Base-by-base conservation (phyloP, 176 grass and related monocot genomes). In the bread wheat (Triticum aestivum) region DNA sequence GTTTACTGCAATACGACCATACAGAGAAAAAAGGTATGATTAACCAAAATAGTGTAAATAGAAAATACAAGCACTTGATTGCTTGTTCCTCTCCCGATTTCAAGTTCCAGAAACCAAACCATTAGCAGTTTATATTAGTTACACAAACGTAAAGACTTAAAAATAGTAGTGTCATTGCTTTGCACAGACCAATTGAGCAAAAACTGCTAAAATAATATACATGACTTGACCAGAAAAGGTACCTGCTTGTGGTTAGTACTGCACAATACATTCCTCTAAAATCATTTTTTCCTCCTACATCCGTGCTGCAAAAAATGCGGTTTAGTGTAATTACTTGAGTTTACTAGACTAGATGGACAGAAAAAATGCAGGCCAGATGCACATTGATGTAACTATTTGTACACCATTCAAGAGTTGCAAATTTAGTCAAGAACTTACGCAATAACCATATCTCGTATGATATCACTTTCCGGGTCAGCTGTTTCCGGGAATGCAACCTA, bases 401-500 rank as follows among this genome's bases (percentile, higher is more conserved):
- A 79, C 63, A 85, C 13, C 12, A 75, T 44, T 65, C 59, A 69
- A 79, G 66, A 79, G 39, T 79, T 67, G 65, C 33, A 89, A 75
- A 90, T 79, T 64, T 42, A 80, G 74, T 61, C 8, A 78, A 86
- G 75, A 88, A 86, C 87, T 13, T 97, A 97, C 94, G 80, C 84
- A 69, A 79, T 82, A 87, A 97, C 86, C 94, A 97, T 94, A 58
- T 78, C 72, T 21, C 32, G 18, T 79, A 92, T 82, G 83, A 86
- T 4, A 35, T 85, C 83, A 88, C 29, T 79, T 8, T 76, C 65
- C 49, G 38, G 62, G 27, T 49, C 47, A 89, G 68, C 69, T 83
- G 88, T 92, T 74, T 83, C 85, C 18, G 80, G 47, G 87, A 97
- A 97, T 80, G 89, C 90, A 89, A 78, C 79, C 94, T 97, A 89